Conservation (phyloP, 179 eudicot species). For the Sideroxylon spinosum region DNA sequence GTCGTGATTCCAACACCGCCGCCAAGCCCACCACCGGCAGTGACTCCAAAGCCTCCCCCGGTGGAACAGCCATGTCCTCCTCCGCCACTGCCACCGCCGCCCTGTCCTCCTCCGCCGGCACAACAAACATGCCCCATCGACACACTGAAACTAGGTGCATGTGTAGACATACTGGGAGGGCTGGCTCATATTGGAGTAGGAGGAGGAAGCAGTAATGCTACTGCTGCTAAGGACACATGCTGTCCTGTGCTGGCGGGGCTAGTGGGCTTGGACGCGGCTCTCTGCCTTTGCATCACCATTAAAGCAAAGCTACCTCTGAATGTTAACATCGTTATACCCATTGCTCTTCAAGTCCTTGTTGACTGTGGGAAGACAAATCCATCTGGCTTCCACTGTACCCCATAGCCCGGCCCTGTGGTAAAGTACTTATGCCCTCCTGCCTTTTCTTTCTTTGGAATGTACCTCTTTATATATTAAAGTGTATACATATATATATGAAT, state of each 20-base stretch:
- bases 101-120: slow-evolving; percentile 16
- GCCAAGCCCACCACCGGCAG: background rate
- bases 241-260: slow-evolving; percentile 68
- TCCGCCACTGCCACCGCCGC: slow-evolving; percentile 2
- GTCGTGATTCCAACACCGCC: slow-evolving; percentile 1
- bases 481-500: too few relatives aligned
- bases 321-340: slow-evolving; percentile 33
- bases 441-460: too few relatives aligned
- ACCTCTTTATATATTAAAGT: too few relatives aligned
- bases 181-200: slow-evolving; percentile 68
- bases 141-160: slow-evolving; percentile 51
- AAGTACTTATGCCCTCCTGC: too few relatives aligned
- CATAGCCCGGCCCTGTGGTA: slow-evolving; percentile 1
- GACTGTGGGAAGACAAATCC: slow-evolving; percentile 44
- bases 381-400: slow-evolving; percentile 35
- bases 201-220: slow-evolving; percentile 16
- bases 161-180: slow-evolving; percentile 74
- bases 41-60: slow-evolving; percentile 4
- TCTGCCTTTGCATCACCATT: slow-evolving; percentile 71
- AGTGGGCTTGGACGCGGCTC: slow-evolving; percentile 61
- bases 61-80: slow-evolving; percentile 8
- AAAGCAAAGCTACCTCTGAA: slow-evolving; percentile 47
- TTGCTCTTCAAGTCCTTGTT: slow-evolving; percentile 38
- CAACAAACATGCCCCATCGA: slow-evolving; percentile 72
- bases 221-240: slow-evolving; percentile 46